Percentiles rank a stretch among this genome's conserved stretches.
Evolutionary conservation across 2,329 filamentous ascomycete species (phyloP).

Genomic region (Trichoderma breve): DNA sequence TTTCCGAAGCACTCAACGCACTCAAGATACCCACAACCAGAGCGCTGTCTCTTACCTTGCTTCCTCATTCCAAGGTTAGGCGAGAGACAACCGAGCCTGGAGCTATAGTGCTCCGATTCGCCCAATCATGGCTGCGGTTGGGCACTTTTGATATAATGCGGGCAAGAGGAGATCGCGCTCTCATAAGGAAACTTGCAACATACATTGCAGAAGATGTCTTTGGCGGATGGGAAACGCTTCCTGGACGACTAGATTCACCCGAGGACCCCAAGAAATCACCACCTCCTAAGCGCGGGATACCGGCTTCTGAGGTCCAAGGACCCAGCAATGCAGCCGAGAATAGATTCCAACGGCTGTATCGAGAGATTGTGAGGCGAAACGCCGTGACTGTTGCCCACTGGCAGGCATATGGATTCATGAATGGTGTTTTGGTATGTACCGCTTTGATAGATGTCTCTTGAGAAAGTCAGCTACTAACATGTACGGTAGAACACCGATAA

Average conservation of each 20-base stretch:
- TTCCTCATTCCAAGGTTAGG: constrained; percentile 69
- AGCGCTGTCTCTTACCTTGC: constrained; percentile 76
- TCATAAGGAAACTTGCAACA: constrained; percentile 72
- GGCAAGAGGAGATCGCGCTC: constrained; percentile 71
- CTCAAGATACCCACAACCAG: constrained; percentile 83
- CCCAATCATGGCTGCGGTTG: constrained; percentile 85
- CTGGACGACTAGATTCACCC: constrained; percentile 55
- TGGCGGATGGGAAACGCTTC: constrained; percentile 81
- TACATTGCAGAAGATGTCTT: constrained; percentile 89
- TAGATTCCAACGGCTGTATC: constrained; percentile 80
- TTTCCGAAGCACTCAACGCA: constrained; percentile 84
- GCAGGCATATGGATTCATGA: constrained; percentile 99
- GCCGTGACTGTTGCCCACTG: constrained; percentile 85
- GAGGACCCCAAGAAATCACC: constrained; percentile 45
- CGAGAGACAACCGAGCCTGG: constrained; percentile 84
- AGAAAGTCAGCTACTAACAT: constrained; percentile 24
- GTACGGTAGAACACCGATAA: constrained; percentile 78
- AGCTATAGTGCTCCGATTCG: constrained; percentile 89
- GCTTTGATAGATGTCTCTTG: not conserved
- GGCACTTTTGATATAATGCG: constrained; percentile 96
- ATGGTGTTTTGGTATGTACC: constrained; percentile 69
- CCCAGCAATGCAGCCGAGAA: constrained; percentile 71
- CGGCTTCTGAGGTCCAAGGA: constrained; percentile 62
- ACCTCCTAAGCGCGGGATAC: constrained; percentile 51
- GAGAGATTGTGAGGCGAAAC: constrained; percentile 82